A percentile compares a stretch with the other conserved stretches of the same genome.
phyloP scores from a whole-genome alignment of 768 basidiomycete genomes.

The Agrocybe pediades region DNA sequence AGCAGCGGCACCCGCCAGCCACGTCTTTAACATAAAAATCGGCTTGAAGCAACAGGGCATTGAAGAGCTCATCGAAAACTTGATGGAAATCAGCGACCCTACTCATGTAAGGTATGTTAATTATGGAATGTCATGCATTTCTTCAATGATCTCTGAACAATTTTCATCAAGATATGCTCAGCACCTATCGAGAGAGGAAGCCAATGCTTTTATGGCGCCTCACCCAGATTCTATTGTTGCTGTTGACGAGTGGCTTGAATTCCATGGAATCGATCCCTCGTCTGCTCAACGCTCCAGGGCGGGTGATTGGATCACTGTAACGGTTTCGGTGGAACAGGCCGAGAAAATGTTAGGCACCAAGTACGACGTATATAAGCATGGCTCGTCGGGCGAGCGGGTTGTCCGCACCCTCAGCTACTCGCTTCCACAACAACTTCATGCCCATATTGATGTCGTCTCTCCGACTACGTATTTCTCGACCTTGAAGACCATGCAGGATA shows the following conservation, averaged over 20 bases:
- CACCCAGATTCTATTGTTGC: conserved; percentile 50
- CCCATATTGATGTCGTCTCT: conserved; percentile 57
- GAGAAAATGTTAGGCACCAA: conserved; percentile 61
- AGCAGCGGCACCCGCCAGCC: conserved; percentile 45
- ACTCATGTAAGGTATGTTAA: conserved; percentile 40
- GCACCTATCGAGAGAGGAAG: conserved; percentile 61
- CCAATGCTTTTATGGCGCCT: conserved; percentile 55
- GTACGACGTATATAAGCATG: conserved; percentile 59
- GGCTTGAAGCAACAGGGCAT: conserved; percentile 57
- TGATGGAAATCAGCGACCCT: conserved; percentile 63
- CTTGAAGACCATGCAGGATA: conserved; percentile 50
- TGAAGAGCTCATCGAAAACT: conserved; percentile 47
- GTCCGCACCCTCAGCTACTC: conserved; percentile 64
- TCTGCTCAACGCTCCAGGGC: conserved; percentile 41
- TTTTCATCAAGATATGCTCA: conserved; percentile 49
- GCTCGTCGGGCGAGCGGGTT: conserved; percentile 45
- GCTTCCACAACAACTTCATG: conserved; percentile 52
- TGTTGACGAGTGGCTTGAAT: conserved; percentile 56
- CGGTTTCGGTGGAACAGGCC: conserved; percentile 54
- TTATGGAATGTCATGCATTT: background rate
- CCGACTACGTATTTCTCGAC: conserved; percentile 71
- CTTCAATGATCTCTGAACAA: background rate
- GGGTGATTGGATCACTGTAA: conserved; percentile 61
- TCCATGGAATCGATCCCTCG: conserved; percentile 45
- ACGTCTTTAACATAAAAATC: conserved; percentile 55